Conservation (phyloP, 192 early-diverging fungal species). For the Phlyctochytrium planicorne region DNA sequence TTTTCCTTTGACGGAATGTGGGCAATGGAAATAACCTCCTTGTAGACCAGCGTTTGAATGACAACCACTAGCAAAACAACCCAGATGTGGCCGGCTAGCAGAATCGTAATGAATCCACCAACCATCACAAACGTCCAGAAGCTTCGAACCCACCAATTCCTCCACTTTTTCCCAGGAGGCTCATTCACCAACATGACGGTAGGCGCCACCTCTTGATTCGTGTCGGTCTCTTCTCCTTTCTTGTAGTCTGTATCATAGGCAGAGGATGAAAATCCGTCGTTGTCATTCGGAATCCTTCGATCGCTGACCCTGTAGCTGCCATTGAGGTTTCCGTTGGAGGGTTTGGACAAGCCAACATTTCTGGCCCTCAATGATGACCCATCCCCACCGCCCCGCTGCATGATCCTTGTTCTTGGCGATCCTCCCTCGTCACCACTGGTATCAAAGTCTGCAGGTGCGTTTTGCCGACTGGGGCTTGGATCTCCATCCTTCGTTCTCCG, state of each 20-base stretch:
- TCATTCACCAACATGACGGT: slow-evolving; percentile 32
- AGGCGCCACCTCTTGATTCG: not conserved
- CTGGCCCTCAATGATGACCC: not conserved
- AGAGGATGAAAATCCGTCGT: not conserved
- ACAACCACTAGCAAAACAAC: slow-evolving; percentile 83
- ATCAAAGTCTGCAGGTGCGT: too few relatives aligned
- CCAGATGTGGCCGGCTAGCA: slow-evolving; percentile 70
- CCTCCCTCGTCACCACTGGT: too few relatives aligned
- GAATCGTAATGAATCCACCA: slow-evolving; percentile 66
- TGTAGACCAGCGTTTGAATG: slow-evolving; percentile 84
- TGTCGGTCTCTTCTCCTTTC: not conserved
- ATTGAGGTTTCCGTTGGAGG: not conserved
- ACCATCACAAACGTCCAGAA: slow-evolving; percentile 91
- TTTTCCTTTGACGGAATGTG: slow-evolving; percentile 77
- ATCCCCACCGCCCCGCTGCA: too few relatives aligned
- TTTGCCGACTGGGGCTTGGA: too few relatives aligned
- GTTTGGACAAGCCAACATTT: not conserved
- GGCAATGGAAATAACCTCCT: slow-evolving; percentile 90
- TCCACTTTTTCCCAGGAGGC: slow-evolving; percentile 30
- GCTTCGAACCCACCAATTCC: slow-evolving; percentile 74
- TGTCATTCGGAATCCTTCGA: not conserved
- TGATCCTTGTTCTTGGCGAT: too few relatives aligned
- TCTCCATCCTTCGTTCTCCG: too few relatives aligned
- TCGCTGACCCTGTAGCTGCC: not conserved
- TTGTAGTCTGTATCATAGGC: slow-evolving; percentile 1